These are phyloP conservation scores for Corymbia calophylla DNA, from an alignment of 441 rosid genomes.

Conservation along the genomic window DNA sequence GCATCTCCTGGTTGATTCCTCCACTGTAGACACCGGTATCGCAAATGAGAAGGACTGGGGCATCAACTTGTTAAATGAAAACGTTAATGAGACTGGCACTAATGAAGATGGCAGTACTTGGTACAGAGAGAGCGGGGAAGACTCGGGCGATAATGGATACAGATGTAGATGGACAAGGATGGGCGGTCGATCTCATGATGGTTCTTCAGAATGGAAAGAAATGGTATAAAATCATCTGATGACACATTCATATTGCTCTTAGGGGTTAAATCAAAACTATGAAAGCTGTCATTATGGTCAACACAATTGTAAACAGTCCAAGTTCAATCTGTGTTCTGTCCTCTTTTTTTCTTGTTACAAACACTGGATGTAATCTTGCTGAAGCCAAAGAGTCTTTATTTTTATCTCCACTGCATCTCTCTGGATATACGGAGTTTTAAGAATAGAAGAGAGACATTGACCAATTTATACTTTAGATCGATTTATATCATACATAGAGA, in stretches of 20 bases:
- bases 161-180: conserved; percentile 95
- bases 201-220: conserved; percentile 92
- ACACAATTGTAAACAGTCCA: background rate
- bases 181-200: conserved; percentile 82
- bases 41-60: conserved; percentile 99
- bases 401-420: background rate
- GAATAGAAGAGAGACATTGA: background rate
- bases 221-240: conserved; percentile 42
- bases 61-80: conserved; percentile 71
- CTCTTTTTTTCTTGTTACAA: background rate
- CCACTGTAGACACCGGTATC: conserved; percentile 81
- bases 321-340: background rate
- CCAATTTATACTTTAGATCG: background rate
- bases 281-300: background rate
- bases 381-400: background rate
- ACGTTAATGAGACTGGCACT: conserved; percentile 75
- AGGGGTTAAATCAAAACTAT: background rate
- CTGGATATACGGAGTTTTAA: background rate
- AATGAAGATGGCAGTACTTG: conserved; percentile 94
- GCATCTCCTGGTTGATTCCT: background rate
- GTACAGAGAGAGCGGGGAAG: conserved; percentile 90
- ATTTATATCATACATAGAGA: background rate
- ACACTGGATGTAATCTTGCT: background rate
- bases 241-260: background rate
- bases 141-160: conserved; percentile 76